Evolutionary conservation across 495 filamentous ascomycete genomes (phyloP), one percentile per base, ranked within the genome.

Genomic region (Annulohypoxylon moriforme): DNA sequence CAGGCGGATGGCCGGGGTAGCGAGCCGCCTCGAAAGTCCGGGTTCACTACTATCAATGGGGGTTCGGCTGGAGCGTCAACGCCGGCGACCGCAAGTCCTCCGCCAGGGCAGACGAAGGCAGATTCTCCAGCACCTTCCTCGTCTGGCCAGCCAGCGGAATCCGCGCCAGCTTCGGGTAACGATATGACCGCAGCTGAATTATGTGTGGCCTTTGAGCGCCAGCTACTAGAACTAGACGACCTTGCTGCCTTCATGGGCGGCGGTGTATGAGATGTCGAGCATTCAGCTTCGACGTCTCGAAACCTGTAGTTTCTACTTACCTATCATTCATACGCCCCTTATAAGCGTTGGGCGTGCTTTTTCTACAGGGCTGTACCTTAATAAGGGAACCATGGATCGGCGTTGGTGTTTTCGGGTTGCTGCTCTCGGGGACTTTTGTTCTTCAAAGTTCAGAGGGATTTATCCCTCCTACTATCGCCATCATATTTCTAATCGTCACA

Each of bases 171-270:
- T n/a, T 59, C 70, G 4, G 75, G 73, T 9, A 72, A 68, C 6
- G 84, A 85, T 56, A 85, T 85, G 83, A 85, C 82, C 3, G 81
- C 82, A 0, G 71, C 76, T n/a, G 84, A 85, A 59, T 76, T 85
- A 5, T 85, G 84, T 63, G 65, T 66, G 1, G 84, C 82, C 0
- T 85, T 85, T 56, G 84, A 85, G 75, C 78, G 82, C 13, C 84
- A 85, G 73, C 74, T 85, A 6, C 74, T 85, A 4, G 84, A 85
- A 66, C 64, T 85, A 5, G 84, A 85, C 40, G 84, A 85, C 60
- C 76, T 85, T 10, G 84, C 84, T 29, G 84, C 84, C 6, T 85
- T 85, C 36, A 85, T 85, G 84, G 84, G 84, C 6, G 84, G 84
- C 25, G 84, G 84, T 49, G 84, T 85, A 65, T 85, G 57, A 81